These are phyloP conservation scores for Aureobasidium subglaciale DNA, from an alignment of 2,329 filamentous ascomycete genomes.

Conservation along the genomic window DNA sequence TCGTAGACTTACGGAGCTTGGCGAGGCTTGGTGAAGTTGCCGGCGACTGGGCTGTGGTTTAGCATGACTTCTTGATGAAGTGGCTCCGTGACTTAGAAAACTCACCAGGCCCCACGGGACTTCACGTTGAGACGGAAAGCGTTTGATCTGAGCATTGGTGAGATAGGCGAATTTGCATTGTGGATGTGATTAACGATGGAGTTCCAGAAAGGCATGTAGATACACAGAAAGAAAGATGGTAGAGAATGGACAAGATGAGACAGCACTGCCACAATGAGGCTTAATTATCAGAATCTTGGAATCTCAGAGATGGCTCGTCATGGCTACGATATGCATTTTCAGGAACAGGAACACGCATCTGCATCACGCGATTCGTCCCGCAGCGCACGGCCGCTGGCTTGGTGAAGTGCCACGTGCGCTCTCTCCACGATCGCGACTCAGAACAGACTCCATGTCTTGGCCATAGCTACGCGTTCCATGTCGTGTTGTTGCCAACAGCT, in stretches of 20 bases:
- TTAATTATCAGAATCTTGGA: not conserved
- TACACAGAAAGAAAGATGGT: not conserved
- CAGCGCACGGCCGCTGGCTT: not conserved
- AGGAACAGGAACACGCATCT: not conserved
- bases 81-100: not conserved
- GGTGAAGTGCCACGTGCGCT: not conserved
- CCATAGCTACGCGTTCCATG: not conserved
- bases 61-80: not conserved
- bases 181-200: not conserved
- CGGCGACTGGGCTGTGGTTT: not conserved
- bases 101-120: constrained; percentile 1
- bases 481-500: not conserved
- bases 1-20: not conserved
- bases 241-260: not conserved
- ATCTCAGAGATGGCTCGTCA: not conserved
- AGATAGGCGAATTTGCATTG: not conserved
- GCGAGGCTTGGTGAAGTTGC: not conserved
- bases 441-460: not conserved
- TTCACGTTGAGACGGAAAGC: not conserved
- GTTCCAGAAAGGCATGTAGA: not conserved
- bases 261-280: not conserved
- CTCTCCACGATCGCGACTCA: not conserved
- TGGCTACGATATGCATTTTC: constrained; percentile 12
- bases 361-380: constrained; percentile 1
- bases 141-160: constrained; percentile 10